Conservation (phyloP, 345 rosid species). For the Citrus cavaleriei region DNA sequence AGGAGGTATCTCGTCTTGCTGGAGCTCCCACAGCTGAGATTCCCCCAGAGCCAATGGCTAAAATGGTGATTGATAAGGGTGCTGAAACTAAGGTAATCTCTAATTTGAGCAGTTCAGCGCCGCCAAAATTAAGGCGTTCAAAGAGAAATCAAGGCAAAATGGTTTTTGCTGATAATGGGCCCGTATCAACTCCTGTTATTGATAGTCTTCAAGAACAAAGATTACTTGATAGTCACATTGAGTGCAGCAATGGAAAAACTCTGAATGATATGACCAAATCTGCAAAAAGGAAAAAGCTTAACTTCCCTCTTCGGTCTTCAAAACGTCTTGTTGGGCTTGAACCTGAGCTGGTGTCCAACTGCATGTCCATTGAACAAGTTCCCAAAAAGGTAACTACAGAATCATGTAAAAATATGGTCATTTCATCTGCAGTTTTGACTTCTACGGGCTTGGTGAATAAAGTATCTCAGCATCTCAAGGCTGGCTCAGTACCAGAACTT, state of each 20-base stretch:
- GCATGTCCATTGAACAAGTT: neutral
- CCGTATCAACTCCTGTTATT: conserved; percentile 17
- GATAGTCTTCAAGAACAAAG: conserved; percentile 21
- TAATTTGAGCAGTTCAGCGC: conserved; percentile 10
- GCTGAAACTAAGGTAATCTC: conserved; percentile 13
- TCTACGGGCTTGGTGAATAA: conserved; percentile 3
- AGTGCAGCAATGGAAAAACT: conserved; percentile 10
- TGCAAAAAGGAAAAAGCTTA: conserved; percentile 22
- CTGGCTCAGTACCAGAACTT: neutral
- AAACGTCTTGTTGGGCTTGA: conserved; percentile 21
- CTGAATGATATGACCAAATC: conserved; percentile 14
- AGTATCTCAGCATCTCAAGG: conserved; percentile 17
- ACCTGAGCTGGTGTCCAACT: conserved; percentile 14
- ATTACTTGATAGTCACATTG: neutral
- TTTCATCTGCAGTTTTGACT: conserved; percentile 1
- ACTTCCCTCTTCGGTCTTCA: conserved; percentile 17
- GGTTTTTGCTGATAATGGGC: conserved; percentile 3
- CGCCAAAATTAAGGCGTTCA: conserved; percentile 7
- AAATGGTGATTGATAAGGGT: conserved; percentile 5
- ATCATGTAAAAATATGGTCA: conserved; percentile 1
- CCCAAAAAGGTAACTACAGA: conserved; percentile 1
- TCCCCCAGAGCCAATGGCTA: conserved; percentile 10
- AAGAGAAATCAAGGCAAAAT: conserved; percentile 5
- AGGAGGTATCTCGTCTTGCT: conserved; percentile 2
- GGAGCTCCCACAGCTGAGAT: conserved; percentile 4